Base-by-base conservation (phyloP, 352 stramenopile species). In the Blastocystis sp. region DNA sequence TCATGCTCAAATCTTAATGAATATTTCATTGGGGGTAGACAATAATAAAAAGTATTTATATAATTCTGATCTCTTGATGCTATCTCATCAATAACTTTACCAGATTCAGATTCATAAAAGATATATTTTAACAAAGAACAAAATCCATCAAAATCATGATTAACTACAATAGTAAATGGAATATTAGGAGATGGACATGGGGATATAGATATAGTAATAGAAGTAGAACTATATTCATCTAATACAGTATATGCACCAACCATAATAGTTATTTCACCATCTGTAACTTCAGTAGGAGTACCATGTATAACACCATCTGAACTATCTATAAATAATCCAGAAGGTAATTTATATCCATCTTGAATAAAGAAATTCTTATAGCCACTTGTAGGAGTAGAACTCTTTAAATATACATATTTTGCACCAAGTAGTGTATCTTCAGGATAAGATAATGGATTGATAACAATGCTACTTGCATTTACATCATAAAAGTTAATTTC, bases 401-500 rank as follows among this genome's bases (percentile, higher is more conserved):
- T 33, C 21, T 23, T 43, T 9, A 62, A 39, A 7, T 39, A 16
- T 16, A 49, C 21, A 25, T 42, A 28, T 24, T 36, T 42, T 18
- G 48, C 48, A 5, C 5, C 36, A n/a, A 40, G 48, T 18, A 48
- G 10, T 19, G 18, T 33, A 6, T 9, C 19, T 19, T 39, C 39
- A 19, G 19, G 27, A 31, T 62, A 62, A 2, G 21, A 10, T 42
- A 62, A 42, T 6, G 32, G 24, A 7, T 18, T 11, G 10, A 54
- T 42, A 2, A 13, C 1, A 9, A 52, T 43, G 2, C 11, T 13
- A 10, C 13, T 19, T 9, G 36, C 32, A 27, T 35, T 28, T 27
- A 62, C 34, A 10, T 39, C 54, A 23, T 52, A 62, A 5, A 62
- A 42, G 19, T 46, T 24, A 2, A 62, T 46, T 21, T 62, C 52